phyloP scores from a whole-genome alignment of 2,329 filamentous ascomycete genomes.

The Fusarium nurragi region DNA sequence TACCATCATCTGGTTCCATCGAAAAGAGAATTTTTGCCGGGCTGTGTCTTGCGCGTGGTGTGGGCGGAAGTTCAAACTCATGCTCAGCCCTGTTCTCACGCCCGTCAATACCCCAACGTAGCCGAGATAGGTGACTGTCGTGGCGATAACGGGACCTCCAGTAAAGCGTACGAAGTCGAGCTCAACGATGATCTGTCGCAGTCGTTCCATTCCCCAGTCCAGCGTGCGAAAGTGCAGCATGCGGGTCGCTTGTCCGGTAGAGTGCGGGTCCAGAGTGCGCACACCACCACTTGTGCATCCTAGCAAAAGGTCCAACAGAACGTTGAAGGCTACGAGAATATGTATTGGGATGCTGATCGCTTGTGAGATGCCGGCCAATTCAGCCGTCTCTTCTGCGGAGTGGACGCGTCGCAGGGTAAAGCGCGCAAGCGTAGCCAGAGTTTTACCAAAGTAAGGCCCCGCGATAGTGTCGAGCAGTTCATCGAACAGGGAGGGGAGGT shows the following conservation, averaged over 20 bases:
- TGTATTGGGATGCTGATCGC: conserved; percentile 64
- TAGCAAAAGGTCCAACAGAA: conserved; percentile 69
- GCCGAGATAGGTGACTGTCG: conserved; percentile 58
- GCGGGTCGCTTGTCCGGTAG: conserved; percentile 27
- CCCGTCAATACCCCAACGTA: conserved; percentile 61
- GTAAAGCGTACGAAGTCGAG: conserved; percentile 57
- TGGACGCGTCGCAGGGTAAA: conserved; percentile 61
- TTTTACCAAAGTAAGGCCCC: conserved; percentile 32
- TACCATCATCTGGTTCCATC: conserved; percentile 44
- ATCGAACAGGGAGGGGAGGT: conserved; percentile 61
- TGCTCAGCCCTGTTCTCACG: conserved; percentile 55
- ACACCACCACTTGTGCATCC: conserved; percentile 67
- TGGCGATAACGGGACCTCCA: conserved; percentile 53
- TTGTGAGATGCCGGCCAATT: conserved; percentile 66
- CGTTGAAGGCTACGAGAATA: conserved; percentile 69
- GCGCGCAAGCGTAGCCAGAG: conserved; percentile 52
- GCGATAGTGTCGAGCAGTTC: conserved; percentile 52
- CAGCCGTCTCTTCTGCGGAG: conserved; percentile 65
- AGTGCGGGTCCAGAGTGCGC: conserved; percentile 21
- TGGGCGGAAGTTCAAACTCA: conserved; percentile 59
- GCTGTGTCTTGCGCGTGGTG: conserved; percentile 42
- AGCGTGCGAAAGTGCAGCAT: conserved; percentile 66
- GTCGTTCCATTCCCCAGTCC: conserved; percentile 64
- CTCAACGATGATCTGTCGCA: conserved; percentile 61
- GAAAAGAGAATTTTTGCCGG: conserved; percentile 34